Base-by-base conservation (phyloP, 768 basidiomycete species). In the Psilocybe cyanescens region DNA sequence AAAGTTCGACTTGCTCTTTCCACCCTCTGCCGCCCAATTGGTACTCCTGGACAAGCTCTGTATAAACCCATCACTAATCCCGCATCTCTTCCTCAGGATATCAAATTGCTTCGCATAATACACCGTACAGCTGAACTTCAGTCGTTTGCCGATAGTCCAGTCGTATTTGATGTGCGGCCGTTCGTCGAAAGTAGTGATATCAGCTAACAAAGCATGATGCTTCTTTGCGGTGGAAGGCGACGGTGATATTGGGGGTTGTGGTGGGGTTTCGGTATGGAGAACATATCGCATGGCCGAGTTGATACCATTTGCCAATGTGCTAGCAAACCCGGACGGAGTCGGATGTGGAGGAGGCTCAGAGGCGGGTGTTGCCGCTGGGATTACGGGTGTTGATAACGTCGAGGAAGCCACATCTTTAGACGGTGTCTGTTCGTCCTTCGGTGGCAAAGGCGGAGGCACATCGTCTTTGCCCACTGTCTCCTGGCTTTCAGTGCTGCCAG, bases 61-160 rank as follows among this genome's bases (percentile, higher is more conserved):
- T 58, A 90, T 62, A 65, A 88, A 87, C 0, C 74, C 71, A 51
- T 80, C 82, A 51, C 88, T 86, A 50, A 93, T 79, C 2, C 87
- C 90, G 69, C 91, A 94, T 62, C 87, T 73, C 64, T 78, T 75
- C 47, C 92, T 74, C 19, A 94, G 75, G 28, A 75, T 68, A 68
- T 92, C 90, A 70, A 95, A 95, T 70, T 93, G 89, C 61, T 85
- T 85, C 35, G 92, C 91, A 69, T 90, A 93, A 72, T 92, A 94
- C 11, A 89, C 88, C 14, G 89, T 94, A 69, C 91, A 94, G 69
- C 86, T 88, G 69, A 93, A 87, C 75, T 86, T 88, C 59, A 91
- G 75, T 60, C 85, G 79, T 69, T 89, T 89, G 41, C 91, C 89
- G 53, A 92, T 78, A 1, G 88, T 88, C 84, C 88, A 91, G 60